Evolutionary conservation across 2,329 filamentous ascomycete species (phyloP).

Genomic region (Chrysosporium queenslandicum): DNA sequence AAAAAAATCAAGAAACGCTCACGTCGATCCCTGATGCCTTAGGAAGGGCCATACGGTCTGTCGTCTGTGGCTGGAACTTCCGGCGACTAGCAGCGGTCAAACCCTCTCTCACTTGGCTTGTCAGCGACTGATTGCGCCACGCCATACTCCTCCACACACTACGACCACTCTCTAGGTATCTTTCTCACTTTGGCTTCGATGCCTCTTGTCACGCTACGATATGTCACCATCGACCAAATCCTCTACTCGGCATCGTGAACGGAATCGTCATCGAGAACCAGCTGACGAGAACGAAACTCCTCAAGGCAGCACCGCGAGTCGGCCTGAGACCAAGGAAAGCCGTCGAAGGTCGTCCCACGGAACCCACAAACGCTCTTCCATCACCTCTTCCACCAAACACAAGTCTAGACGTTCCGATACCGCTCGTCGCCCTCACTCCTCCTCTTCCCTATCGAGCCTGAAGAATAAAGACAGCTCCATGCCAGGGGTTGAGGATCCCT

Average conservation of each 20-base stretch:
- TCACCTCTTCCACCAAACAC: constrained; percentile 7
- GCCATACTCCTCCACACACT: constrained; percentile 15
- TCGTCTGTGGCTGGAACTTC: constrained; percentile 11
- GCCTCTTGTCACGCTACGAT: not conserved
- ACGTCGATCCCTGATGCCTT: constrained; percentile 14
- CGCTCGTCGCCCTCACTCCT: constrained; percentile 18
- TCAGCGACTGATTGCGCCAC: constrained; percentile 13
- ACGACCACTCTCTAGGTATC: no score
- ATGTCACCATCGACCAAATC: constrained; percentile 33
- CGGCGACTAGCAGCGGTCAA: not conserved
- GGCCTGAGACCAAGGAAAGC: constrained; percentile 14
- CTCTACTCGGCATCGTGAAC: constrained; percentile 29
- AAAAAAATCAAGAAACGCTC: not conserved
- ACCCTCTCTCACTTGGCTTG: not conserved
- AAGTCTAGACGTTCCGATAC: constrained; percentile 21
- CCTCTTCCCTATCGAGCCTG: constrained; percentile 16
- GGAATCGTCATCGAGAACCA: constrained; percentile 23
- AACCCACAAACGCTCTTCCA: constrained; percentile 11
- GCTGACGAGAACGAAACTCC: constrained; percentile 13
- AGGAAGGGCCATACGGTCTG: constrained; percentile 7
- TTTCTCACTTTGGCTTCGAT: constrained; percentile 23
- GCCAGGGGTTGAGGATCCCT: constrained; percentile 13
- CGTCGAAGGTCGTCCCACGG: constrained; percentile 26
- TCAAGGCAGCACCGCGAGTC: constrained; percentile 9
- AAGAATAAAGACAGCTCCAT: constrained; percentile 14